Evolutionary conservation across 2,329 filamentous ascomycete species (phyloP), one percentile per base, ranked within the genome.

Genomic region (Grosmannia clavigera): DNA sequence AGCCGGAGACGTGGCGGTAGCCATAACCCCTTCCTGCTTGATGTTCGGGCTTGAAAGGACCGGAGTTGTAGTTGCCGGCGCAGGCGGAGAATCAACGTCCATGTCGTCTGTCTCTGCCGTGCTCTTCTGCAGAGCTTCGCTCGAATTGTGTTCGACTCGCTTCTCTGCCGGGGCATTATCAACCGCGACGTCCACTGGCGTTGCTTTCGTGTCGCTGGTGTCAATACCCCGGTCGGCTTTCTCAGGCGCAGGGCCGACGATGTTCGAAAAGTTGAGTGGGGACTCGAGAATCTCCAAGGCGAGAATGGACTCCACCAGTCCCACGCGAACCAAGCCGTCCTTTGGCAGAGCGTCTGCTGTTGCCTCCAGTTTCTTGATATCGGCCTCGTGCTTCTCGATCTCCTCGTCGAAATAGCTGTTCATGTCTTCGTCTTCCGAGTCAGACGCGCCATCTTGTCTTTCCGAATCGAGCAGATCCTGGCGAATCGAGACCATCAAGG

Each of bases 341-440:
- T 73, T 71, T 53, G 75, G 67, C 62, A 78, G 60, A 63, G 68
- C 63, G 61, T 75, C 65, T 61, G 72, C 66, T 60, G 80, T 75
- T 0, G 70, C 70, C 62, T 83, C 76, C 1, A 76, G 75, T 65
- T 82, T 79, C 51, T 72, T 68, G 50, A 83, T 81, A 63, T 82
- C 73, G 3, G 56, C 56, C 31, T 82, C 76, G 2, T 76, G 74
- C 66, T 82, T 79, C 51, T 72, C 68, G 46, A 83, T 81, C 64
- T 82, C 73, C 58, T 73, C 72, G 58, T 78, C 74, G 58, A 84
- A 81, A 61, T 80, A 80, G 58, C 81, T 79, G 22, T 76, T 80
- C 72, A 83, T 79, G 53, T 81, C 78, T 55, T 83, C 81, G 60
- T 84, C 81, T 52, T 83, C 77, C 64, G 76, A 78, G 59, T 83